Percentiles rank a stretch among this genome's conserved stretches.
Conservation (phyloP, 2,329 filamentous ascomycete genomes). For the Exophiala aquamarina region DNA sequence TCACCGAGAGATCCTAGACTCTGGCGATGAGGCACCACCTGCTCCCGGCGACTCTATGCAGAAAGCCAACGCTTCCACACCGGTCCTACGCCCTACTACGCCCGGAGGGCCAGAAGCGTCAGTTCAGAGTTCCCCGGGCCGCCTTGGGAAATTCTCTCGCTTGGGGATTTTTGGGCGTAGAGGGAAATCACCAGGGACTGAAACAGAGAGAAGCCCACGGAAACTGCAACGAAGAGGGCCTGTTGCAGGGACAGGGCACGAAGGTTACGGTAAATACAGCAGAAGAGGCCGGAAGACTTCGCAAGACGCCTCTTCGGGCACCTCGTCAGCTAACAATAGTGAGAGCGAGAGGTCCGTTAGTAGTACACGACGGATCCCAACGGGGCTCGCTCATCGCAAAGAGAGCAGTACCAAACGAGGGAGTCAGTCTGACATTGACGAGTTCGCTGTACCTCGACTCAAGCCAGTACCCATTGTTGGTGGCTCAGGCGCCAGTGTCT, state of each 20-base stretch:
- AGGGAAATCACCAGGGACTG: conserved; percentile 64
- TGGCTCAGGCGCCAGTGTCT: conserved; percentile 36
- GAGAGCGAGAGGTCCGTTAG: conserved; percentile 41
- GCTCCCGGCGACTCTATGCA: background rate
- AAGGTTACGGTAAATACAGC: conserved; percentile 56
- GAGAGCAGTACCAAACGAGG: conserved; percentile 33
- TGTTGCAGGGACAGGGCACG: conserved; percentile 88
- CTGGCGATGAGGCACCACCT: conserved; percentile 37
- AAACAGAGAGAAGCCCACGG: conserved; percentile 55
- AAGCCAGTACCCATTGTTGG: conserved; percentile 52
- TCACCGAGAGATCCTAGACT: conserved; percentile 35
- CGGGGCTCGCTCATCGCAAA: conserved; percentile 39
- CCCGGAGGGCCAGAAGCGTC: conserved; percentile 25
- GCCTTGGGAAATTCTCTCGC: conserved; percentile 53
- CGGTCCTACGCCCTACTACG: conserved; percentile 45
- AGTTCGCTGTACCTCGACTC: conserved; percentile 48
- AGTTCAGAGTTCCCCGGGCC: conserved; percentile 11
- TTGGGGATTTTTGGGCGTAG: conserved; percentile 71
- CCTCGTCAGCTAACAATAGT: conserved; percentile 31
- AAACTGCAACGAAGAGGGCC: conserved; percentile 75
- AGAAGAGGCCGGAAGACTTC: conserved; percentile 46
- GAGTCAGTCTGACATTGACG: conserved; percentile 46
- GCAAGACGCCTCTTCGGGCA: conserved; percentile 34
- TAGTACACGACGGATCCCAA: conserved; percentile 36
- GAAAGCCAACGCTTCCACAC: conserved; percentile 27